These are phyloP conservation scores for Phytophthora citricola DNA, from an alignment of 352 stramenopile genomes.

Conservation along the genomic window DNA sequence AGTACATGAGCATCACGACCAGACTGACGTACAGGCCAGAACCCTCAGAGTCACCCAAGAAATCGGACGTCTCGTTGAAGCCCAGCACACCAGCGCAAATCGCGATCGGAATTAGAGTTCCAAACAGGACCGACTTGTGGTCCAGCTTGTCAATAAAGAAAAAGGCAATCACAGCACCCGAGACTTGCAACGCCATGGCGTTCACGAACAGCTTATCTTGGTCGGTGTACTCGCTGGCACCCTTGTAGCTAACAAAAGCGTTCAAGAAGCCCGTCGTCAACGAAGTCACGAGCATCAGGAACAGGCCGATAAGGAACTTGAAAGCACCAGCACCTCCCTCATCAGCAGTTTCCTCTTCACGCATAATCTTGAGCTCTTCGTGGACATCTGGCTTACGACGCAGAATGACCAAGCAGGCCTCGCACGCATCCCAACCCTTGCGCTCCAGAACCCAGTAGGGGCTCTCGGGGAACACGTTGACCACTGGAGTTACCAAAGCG, in stretches of 20 bases:
- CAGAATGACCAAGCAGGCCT: slow-evolving; percentile 65
- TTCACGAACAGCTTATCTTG: slow-evolving; percentile 64
- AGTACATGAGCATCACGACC: slow-evolving; percentile 75
- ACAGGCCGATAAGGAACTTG: slow-evolving; percentile 71
- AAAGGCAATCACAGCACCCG: slow-evolving; percentile 65
- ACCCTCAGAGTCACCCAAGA: slow-evolving; percentile 46
- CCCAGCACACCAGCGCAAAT: slow-evolving; percentile 56
- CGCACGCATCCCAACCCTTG: slow-evolving; percentile 75
- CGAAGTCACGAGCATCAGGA: slow-evolving; percentile 72
- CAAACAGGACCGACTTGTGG: slow-evolving; percentile 75
- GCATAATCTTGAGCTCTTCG: slow-evolving; percentile 75
- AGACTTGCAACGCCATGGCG: slow-evolving; percentile 60
- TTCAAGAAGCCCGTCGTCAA: slow-evolving; percentile 68
- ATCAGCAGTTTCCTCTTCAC: slow-evolving; percentile 59
- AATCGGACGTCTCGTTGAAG: slow-evolving; percentile 63
- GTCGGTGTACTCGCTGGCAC: slow-evolving; percentile 50
- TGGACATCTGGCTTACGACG: slow-evolving; percentile 72
- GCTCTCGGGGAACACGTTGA: slow-evolving; percentile 82
- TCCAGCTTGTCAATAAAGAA: slow-evolving; percentile 86
- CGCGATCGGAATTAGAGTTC: slow-evolving; percentile 66
- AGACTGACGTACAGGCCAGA: slow-evolving; percentile 63
- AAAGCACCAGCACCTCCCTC: slow-evolving; percentile 49
- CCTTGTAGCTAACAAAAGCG: slow-evolving; percentile 63
- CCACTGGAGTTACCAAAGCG: slow-evolving; percentile 65
- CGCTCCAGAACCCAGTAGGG: slow-evolving; percentile 79